These are phyloP conservation scores for Gymnopilus junonius DNA, from an alignment of 768 basidiomycete genomes.

Conservation along the genomic window DNA sequence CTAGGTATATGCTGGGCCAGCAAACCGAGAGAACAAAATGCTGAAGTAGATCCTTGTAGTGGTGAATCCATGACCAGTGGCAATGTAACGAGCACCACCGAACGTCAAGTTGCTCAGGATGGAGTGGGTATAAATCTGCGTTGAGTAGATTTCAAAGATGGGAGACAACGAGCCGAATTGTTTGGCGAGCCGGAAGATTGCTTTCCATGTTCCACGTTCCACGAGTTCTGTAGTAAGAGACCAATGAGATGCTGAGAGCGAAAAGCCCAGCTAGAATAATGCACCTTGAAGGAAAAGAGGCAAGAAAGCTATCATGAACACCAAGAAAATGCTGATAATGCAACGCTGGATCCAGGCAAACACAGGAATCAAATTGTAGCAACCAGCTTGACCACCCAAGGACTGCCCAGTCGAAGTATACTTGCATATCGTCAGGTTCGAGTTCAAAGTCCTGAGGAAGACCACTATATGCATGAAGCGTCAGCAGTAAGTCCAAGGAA, in stretches of 20 bases:
- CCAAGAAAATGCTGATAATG: too few species aligned
- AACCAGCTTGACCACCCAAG: slow-evolving; percentile 79
- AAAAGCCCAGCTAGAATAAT: slow-evolving; percentile 14
- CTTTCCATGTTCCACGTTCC: slow-evolving; percentile 76
- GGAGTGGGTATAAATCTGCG: slow-evolving; percentile 97
- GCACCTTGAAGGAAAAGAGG: slow-evolving; percentile 94
- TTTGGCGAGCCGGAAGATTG: slow-evolving; percentile 90
- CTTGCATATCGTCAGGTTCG: slow-evolving; percentile 75
- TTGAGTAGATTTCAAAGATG: slow-evolving; percentile 96
- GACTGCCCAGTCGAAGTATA: slow-evolving; percentile 76
- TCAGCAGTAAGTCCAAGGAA: background rate
- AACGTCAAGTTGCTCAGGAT: slow-evolving; percentile 97
- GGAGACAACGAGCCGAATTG: slow-evolving; percentile 95
- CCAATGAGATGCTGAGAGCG: slow-evolving; percentile 8
- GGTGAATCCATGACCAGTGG: too few species aligned
- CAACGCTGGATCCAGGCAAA: slow-evolving; percentile 95
- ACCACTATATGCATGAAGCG: slow-evolving; percentile 62
- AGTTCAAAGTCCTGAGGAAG: slow-evolving; percentile 89
- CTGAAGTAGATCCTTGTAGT: too few species aligned
- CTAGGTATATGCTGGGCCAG: slow-evolving; percentile 95
- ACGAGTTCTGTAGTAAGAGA: slow-evolving; percentile 70
- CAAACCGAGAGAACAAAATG: slow-evolving; percentile 96
- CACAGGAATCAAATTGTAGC: slow-evolving; percentile 94
- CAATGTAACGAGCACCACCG: too few species aligned
- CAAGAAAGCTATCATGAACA: slow-evolving; percentile 94